Conservation (phyloP, 2,329 filamentous ascomycete genomes). For the Pseudophaeomoniella oleicola region DNA sequence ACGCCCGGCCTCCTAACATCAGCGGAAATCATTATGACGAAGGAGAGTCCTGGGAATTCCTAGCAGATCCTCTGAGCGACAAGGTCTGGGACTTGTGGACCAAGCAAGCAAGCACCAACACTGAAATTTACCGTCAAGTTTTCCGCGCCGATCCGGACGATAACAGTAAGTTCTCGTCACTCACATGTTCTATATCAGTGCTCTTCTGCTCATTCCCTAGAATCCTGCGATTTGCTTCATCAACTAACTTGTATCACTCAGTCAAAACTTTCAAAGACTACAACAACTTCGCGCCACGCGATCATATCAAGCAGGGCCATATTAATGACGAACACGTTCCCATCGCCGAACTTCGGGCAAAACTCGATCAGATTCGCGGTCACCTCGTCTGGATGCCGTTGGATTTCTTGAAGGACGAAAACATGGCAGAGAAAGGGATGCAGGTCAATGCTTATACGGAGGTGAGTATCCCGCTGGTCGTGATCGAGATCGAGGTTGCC, state of each 20-base stretch:
- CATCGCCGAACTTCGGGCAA: conserved; percentile 54
- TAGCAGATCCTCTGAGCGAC: conserved; percentile 57
- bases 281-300: conserved; percentile 55
- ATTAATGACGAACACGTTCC: conserved; percentile 69
- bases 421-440: conserved; percentile 81
- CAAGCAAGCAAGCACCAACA: conserved; percentile 59
- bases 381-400: conserved; percentile 95
- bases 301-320: conserved; percentile 67
- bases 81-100: conserved; percentile 61
- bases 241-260: conserved; percentile 16
- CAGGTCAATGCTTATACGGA: conserved; percentile 79
- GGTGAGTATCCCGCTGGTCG: conserved; percentile 72
- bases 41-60: conserved; percentile 51
- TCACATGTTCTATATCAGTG: too few species aligned
- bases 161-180: conserved; percentile 48
- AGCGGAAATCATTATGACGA: conserved; percentile 61
- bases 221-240: too few species aligned
- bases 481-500: conserved; percentile 5
- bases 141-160: conserved; percentile 89
- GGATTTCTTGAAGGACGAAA: conserved; percentile 65
- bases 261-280: conserved; percentile 87
- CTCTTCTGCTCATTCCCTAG: too few species aligned
- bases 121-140: conserved; percentile 61
- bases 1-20: conserved; percentile 60
- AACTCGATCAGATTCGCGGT: conserved; percentile 67